Conservation (phyloP, 192 early-diverging fungal genomes). For the Gryganskiella cystojenkinii region DNA sequence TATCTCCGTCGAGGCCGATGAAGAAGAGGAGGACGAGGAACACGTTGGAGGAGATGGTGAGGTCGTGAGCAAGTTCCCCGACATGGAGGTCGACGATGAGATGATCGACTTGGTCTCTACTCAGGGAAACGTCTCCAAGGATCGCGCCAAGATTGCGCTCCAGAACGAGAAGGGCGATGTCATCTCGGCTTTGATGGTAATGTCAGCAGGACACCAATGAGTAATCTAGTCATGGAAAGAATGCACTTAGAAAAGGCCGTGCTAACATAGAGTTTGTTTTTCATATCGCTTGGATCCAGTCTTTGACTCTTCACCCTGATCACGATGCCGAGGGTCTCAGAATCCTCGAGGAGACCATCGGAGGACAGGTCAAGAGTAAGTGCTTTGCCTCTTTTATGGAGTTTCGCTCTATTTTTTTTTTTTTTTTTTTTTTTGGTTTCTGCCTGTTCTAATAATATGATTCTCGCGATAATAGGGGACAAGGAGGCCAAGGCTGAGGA, state of each 20-base stretch:
- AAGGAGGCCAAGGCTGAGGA: conserved; percentile 48
- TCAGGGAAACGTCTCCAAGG: conserved; percentile 65
- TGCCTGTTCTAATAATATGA: background rate
- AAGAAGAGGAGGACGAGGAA: conserved; percentile 50
- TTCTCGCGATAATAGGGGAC: conserved; percentile 5
- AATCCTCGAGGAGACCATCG: conserved; percentile 54
- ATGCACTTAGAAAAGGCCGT: background rate
- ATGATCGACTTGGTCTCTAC: conserved; percentile 67
- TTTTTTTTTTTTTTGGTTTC: background rate
- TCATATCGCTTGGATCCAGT: conserved; percentile 21
- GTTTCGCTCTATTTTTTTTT: background rate
- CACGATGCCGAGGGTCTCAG: conserved; percentile 52
- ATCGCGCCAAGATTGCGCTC: conserved; percentile 67
- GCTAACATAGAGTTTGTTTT: background rate
- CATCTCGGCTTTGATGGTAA: conserved; percentile 71
- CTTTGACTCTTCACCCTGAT: conserved; percentile 52
- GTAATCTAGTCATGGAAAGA: background rate
- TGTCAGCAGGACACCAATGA: background rate
- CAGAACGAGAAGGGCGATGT: conserved; percentile 62
- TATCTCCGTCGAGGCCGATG: conserved; percentile 56
- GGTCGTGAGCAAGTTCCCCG: conserved; percentile 22
- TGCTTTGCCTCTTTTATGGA: background rate
- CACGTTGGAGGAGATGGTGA: conserved; percentile 13
- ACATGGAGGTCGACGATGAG: conserved; percentile 53
- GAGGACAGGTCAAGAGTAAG: conserved; percentile 55